Evolutionary conservation across 2,329 filamentous ascomycete species (phyloP), one percentile per base, ranked within the genome.

Genomic region (Metarhizium robertsii): DNA sequence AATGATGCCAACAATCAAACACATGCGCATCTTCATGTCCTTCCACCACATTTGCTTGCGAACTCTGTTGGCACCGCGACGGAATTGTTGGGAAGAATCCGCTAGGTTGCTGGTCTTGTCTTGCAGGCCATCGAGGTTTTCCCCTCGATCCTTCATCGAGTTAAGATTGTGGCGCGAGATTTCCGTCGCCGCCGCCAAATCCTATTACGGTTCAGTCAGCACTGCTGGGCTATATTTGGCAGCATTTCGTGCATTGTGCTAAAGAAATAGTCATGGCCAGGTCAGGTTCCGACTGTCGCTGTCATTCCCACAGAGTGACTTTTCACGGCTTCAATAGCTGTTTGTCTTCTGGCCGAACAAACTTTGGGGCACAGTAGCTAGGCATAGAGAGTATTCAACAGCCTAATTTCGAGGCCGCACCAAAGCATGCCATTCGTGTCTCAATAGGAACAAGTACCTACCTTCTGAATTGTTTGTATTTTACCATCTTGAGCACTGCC

Each of bases 1-100:
- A 71, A 97, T 87, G 73, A 99, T 88, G 67, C 92, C 94, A 57
- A 86, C 80, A 69, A 95, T 88, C 65, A 99, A 79, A 76, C 92
- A 97, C 80, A 96, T 94, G 73, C 94, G 86, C 94, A 99, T 99
- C 85, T 97, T 97, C 90, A 96, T 95, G 70, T 97, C 92, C 83
- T 97, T 97, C 92, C 92, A 97, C 92, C 92, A 97, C 92, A 97
- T 97, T 75, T 95, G 86, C 80, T 92, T 92, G 73, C 94, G 86
- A 65, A 99, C 92, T 66, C 90, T 81, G 79, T 97, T 99, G 74
- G 95, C 94, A 61, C 94, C 92, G 63, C 92, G 87, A 67, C 92
- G 90, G 83, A 99, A 99, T 60, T 90, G 91, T 73, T 96, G 91
- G 57, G 94, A 92, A 40, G 92, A 96, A 60, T 87, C 84, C 58